Conservation (phyloP, 2,329 filamentous ascomycete species). For the Ophiostoma pallidulum region DNA sequence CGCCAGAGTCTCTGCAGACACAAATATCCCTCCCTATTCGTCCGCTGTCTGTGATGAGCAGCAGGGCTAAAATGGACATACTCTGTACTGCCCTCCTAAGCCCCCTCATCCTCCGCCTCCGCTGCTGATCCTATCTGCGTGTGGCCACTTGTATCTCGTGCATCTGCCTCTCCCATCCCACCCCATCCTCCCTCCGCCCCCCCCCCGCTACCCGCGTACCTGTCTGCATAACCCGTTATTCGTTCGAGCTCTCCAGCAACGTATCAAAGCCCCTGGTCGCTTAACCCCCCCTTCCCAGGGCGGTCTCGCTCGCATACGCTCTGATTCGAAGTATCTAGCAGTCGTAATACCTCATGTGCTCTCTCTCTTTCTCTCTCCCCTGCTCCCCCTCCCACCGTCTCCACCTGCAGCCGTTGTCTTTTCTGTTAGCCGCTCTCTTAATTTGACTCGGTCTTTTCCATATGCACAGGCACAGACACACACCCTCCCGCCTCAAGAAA, state of each 20-base stretch:
- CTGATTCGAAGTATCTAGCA: too few species aligned
- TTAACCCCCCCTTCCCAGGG: too few species aligned
- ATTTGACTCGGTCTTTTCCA: conserved; percentile 4
- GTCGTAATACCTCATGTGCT: too few species aligned
- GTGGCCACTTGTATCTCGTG: background rate
- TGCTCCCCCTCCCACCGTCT: background rate
- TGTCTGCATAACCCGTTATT: background rate
- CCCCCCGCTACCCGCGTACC: background rate
- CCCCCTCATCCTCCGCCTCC: too few species aligned
- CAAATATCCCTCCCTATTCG: background rate
- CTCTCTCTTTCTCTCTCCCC: too few species aligned
- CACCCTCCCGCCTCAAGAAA: conserved; percentile 3
- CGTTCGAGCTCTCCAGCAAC: conserved; percentile 4
- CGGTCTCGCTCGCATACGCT: too few species aligned
- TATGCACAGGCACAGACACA: conserved; percentile 3
- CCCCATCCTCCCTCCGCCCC: background rate
- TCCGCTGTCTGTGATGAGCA: background rate
- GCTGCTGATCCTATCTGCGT: conserved; percentile 3
- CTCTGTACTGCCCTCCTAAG: background rate
- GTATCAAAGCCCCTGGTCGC: conserved; percentile 3
- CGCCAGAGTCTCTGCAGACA: background rate
- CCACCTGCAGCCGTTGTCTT: background rate
- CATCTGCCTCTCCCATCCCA: background rate
- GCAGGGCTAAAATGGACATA: too few species aligned
- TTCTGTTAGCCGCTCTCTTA: conserved; percentile 11